Conservation (phyloP, 2,329 filamentous ascomycete genomes). For the Aspergillus transmontanensis region DNA sequence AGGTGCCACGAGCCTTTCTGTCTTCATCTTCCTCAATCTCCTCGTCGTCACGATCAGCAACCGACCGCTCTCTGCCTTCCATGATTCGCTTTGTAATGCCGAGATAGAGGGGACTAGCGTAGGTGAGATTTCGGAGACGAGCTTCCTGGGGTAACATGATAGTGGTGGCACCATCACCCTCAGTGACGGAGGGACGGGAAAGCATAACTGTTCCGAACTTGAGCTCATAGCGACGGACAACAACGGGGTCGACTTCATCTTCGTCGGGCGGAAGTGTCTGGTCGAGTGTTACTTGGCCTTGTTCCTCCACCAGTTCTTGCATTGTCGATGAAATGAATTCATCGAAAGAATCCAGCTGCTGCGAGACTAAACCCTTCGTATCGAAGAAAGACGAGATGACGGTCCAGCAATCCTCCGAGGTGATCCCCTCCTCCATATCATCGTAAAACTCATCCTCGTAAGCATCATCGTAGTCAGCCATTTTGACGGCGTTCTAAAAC, state of each 20-base stretch:
- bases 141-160: conserved; percentile 92
- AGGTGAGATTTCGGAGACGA: conserved; percentile 91
- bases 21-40: conserved; percentile 57
- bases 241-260: conserved; percentile 73
- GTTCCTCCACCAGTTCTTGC: conserved; percentile 91
- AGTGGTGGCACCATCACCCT: conserved; percentile 85
- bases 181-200: conserved; percentile 85
- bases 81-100: conserved; percentile 84
- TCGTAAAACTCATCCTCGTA: conserved; percentile 72
- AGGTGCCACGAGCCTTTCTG: conserved; percentile 47
- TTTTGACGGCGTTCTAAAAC: conserved; percentile 33
- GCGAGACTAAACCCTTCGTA: conserved; percentile 89
- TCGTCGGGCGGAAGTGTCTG: conserved; percentile 79
- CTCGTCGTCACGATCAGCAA: conserved; percentile 67
- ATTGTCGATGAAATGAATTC: conserved; percentile 94
- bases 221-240: conserved; percentile 90
- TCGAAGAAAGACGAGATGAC: conserved; percentile 98
- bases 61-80: conserved; percentile 75
- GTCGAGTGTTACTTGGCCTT: conserved; percentile 88
- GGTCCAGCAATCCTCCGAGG: conserved; percentile 96
- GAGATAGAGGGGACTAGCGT: conserved; percentile 87
- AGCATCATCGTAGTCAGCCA: conserved; percentile 62
- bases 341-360: conserved; percentile 98
- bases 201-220: conserved; percentile 90
- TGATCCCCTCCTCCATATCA: conserved; percentile 73